Conservation (phyloP, 495 filamentous ascomycete species). For the Tuber umbilicatum region DNA sequence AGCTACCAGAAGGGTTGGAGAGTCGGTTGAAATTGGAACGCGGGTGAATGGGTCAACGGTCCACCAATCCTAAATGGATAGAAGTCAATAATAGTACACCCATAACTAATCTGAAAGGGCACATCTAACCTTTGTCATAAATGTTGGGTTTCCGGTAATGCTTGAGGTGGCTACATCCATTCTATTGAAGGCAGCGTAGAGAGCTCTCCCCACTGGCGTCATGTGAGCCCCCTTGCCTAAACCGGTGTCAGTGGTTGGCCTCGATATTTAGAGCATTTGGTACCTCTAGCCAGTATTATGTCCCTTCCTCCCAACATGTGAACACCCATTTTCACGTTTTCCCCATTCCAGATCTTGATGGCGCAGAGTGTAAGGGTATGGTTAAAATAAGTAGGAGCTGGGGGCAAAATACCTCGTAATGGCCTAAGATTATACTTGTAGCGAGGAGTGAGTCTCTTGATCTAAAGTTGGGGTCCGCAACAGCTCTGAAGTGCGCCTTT, state of each 20-base stretch:
- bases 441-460: conserved; percentile 25
- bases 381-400: not conserved
- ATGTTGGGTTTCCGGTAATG: conserved; percentile 38
- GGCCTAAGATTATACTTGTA: conserved; percentile 36
- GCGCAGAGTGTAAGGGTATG: conserved; percentile 14
- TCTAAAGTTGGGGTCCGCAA: conserved; percentile 21
- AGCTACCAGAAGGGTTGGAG: conserved; percentile 27
- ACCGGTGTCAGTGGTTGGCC: conserved; percentile 16
- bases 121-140: conserved; percentile 33
- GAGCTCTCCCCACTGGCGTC: conserved; percentile 38
- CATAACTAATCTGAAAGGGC: not conserved
- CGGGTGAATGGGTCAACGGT: conserved; percentile 39
- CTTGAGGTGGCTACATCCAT: conserved; percentile 36
- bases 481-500: conserved; percentile 26
- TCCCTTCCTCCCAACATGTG: conserved; percentile 39
- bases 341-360: conserved; percentile 37
- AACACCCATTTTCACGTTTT: conserved; percentile 40
- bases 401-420: conserved; percentile 32
- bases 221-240: conserved; percentile 37
- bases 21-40: conserved; percentile 33
- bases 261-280: not conserved
- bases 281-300: conserved; percentile 39
- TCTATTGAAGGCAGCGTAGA: conserved; percentile 37
- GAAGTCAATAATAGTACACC: not conserved
- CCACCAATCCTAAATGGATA: conserved; percentile 34